Evolutionary conservation across 1,139 yeast genomes (phyloP), one percentile per base, ranked within the genome.

Genomic region (Insectozyma bohioensis): DNA sequence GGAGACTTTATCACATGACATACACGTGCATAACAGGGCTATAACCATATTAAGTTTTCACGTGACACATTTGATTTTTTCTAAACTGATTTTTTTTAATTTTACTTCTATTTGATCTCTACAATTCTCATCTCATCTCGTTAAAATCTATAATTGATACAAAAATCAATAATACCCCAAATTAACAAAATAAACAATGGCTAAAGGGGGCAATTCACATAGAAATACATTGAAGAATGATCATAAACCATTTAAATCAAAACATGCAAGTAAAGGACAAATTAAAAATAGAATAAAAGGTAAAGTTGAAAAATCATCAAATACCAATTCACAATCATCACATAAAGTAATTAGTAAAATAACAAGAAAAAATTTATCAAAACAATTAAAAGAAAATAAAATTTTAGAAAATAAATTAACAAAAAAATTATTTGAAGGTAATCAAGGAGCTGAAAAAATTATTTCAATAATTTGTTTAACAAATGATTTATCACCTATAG

Each of bases 251-350:
- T 92, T 87, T 72, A 92, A 92, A 56, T 79, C 95, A 6, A 83
- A 80, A 52, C 97, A 92, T 66, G 78, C 96, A 13, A 77, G 95
- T n/a, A 92, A 92, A 54, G 86, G 96, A 36, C 79, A 88, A 34
- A 58, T 88, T 50, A 90, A 87, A 56, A 84, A 85, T 43, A 70
- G 76, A 40, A 69, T 67, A 47, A 90, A 90, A 57, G 97, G 97
- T 42, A 88, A 87, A 58, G 87, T 92, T 22, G 97, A 90, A 52
- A 85, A 82, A 51, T 28, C 45, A 13, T 31, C 44, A 10, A 61
- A 66, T 13, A 20, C 30, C 4, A 36, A 46, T 4, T 57, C 62
- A 2, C 52, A 62, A 24, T 77, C 64, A 50, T 61, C 67, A 16
- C 49, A 56, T 40, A 73, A 67, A 52, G 69, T 60, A 31, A 58